Conservation (phyloP, 1,284 basidiomycete species). For the Boletus hoseneyae region DNA sequence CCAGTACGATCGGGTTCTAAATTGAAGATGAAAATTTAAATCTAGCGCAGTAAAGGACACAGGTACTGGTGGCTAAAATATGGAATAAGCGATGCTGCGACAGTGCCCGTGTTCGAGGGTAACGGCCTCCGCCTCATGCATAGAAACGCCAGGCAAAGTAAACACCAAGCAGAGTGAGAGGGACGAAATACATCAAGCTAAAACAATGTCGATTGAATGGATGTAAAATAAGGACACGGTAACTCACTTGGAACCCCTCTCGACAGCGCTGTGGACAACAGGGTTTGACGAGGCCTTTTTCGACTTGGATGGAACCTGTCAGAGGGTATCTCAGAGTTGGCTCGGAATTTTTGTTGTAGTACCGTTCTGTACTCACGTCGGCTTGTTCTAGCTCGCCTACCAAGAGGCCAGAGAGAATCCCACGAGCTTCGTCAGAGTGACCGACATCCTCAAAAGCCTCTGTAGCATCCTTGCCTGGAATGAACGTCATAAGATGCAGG, state of each 20-base stretch:
- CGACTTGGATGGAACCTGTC: slow-evolving; percentile 39
- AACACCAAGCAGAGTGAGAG: slow-evolving; percentile 67
- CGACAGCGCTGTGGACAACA: slow-evolving; percentile 43
- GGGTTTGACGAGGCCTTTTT: slow-evolving; percentile 41
- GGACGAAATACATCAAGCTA: slow-evolving; percentile 77
- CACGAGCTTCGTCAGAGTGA: slow-evolving; percentile 97
- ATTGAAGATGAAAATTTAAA: slow-evolving; percentile 14
- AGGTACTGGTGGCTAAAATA: slow-evolving; percentile 14
- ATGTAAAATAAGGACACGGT: not conserved
- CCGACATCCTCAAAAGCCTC: slow-evolving; percentile 99
- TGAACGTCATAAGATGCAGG: slow-evolving; percentile 5
- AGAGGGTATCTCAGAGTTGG: not conserved
- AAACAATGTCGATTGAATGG: slow-evolving; percentile 7
- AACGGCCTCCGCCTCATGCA: slow-evolving; percentile 32
- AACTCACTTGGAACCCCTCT: slow-evolving; percentile 69
- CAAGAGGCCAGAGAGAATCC: slow-evolving; percentile 74
- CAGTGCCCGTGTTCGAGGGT: slow-evolving; percentile 1
- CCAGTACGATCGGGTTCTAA: not conserved
- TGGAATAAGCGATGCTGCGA: slow-evolving; percentile 1
- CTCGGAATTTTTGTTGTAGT: not conserved
- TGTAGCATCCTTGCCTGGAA: slow-evolving; percentile 84
- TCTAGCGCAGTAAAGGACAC: slow-evolving; percentile 22
- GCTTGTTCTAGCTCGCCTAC: slow-evolving; percentile 77
- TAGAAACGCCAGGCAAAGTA: slow-evolving; percentile 85
- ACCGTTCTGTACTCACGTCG: slow-evolving; percentile 46